These are phyloP conservation scores for Cytospora chrysosperma DNA, from an alignment of 2,329 filamentous ascomycete species.

Conservation along the genomic window DNA sequence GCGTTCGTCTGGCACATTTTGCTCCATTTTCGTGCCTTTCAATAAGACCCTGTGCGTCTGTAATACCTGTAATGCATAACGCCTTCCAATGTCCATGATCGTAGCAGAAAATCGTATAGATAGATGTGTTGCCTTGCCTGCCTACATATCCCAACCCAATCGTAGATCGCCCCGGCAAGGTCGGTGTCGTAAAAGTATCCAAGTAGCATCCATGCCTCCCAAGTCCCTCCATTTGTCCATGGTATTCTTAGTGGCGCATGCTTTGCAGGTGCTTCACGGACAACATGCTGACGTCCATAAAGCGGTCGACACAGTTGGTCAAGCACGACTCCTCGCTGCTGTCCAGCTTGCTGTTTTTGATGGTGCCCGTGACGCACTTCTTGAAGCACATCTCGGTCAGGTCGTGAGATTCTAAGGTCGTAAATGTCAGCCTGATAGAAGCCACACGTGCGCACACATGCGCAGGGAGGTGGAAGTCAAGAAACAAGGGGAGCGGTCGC, in stretches of 20 bases:
- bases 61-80: neutral
- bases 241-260: constrained; percentile 40
- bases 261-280: constrained; percentile 82
- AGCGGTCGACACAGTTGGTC: constrained; percentile 89
- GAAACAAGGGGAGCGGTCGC: constrained; percentile 26
- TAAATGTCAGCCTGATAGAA: neutral
- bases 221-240: neutral
- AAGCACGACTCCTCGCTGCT: constrained; percentile 78
- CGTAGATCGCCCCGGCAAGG: neutral
- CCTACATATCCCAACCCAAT: neutral
- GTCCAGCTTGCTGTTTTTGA: constrained; percentile 72
- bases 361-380: constrained; percentile 79
- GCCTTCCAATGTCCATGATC: neutral
- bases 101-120: neutral
- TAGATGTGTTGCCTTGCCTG: neutral
- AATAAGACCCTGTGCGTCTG: neutral
- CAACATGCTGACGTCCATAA: constrained; percentile 82
- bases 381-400: constrained; percentile 82
- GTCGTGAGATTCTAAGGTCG: constrained; percentile 50
- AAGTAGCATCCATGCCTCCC: neutral
- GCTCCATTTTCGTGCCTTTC: neutral
- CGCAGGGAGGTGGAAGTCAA: neutral
- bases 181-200: neutral
- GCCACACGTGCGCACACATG: neutral
- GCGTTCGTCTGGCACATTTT: neutral